Evolutionary conservation across 1,284 basidiomycete genomes (phyloP).

Genomic region (Entoloma clypeatum): DNA sequence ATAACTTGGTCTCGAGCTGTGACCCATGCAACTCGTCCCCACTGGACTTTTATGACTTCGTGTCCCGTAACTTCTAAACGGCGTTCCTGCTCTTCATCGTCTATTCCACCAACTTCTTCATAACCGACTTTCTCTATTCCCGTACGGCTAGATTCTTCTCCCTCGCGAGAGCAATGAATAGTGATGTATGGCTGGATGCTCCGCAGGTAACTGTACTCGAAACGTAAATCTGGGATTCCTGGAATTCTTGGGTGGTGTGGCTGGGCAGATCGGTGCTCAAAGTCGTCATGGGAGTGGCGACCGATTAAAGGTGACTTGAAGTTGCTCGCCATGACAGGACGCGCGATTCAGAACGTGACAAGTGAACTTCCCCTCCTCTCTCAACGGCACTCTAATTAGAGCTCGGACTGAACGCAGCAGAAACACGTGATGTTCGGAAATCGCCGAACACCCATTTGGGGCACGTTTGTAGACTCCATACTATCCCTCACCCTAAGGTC

Average conservation of each 20-base stretch:
- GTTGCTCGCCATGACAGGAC: too few relatives aligned
- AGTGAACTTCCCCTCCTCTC: too few relatives aligned
- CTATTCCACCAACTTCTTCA: conserved; percentile 23
- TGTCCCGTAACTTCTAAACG: too few relatives aligned
- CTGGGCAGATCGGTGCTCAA: conserved; percentile 9
- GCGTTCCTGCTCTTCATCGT: conserved; percentile 20
- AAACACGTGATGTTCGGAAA: too few relatives aligned
- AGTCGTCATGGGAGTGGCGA: conserved; percentile 19
- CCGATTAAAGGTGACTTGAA: conserved; percentile 22
- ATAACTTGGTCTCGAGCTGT: conserved; percentile 67
- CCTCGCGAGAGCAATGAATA: conserved; percentile 25
- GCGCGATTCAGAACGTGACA: too few relatives aligned
- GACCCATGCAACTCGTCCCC: conserved; percentile 58
- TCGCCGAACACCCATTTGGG: too few relatives aligned
- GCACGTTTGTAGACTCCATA: too few relatives aligned
- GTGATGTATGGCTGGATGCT: conserved; percentile 55
- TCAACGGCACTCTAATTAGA: too few relatives aligned
- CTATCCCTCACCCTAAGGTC: too few relatives aligned
- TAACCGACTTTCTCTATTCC: conserved; percentile 21
- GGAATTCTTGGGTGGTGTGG: conserved; percentile 32
- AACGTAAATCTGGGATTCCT: conserved; percentile 65
- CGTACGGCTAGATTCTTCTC: conserved; percentile 9
- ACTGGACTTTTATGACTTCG: conserved; percentile 49
- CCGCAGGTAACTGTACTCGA: conserved; percentile 64
- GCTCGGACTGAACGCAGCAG: too few relatives aligned